Conservation (phyloP, 2,329 filamentous ascomycete species). For the Fusarium tuaranense region DNA sequence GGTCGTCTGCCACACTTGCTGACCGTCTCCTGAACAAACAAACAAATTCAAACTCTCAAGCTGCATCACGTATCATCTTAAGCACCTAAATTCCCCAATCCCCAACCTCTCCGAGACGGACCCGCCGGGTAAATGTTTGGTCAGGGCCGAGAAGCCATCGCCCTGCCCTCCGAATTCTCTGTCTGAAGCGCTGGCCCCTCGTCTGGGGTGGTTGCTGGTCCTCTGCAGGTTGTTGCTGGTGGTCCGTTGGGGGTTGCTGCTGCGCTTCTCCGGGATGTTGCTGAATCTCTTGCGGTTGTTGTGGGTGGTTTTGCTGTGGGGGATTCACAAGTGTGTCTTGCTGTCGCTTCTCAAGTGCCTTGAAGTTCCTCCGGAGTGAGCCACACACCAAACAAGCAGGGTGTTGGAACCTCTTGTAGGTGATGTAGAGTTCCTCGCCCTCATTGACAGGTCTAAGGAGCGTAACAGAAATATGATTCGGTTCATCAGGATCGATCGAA, state of each 20-base stretch:
- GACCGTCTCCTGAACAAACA: background rate
- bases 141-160: background rate
- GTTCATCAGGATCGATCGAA: slow-evolving; percentile 9
- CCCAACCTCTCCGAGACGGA: background rate
- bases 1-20: background rate
- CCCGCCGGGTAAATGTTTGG: background rate
- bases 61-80: background rate
- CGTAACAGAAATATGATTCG: slow-evolving; percentile 35
- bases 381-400: slow-evolving; percentile 43
- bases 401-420: slow-evolving; percentile 46
- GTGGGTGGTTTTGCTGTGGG: background rate
- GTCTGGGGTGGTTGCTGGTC: background rate
- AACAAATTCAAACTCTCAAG: background rate
- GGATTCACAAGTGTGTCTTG: background rate
- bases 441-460: slow-evolving; percentile 29
- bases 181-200: background rate
- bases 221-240: background rate
- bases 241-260: background rate
- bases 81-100: background rate
- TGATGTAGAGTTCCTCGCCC: slow-evolving; percentile 52
- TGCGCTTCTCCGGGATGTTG: background rate
- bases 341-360: background rate
- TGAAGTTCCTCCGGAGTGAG: background rate
- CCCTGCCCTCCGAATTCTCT: background rate
- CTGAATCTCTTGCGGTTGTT: background rate